Percentiles rank a stretch among this genome's conserved stretches.
Evolutionary conservation across 768 basidiomycete species (phyloP).

Genomic region (Pleurotus salmoneostramineus): DNA sequence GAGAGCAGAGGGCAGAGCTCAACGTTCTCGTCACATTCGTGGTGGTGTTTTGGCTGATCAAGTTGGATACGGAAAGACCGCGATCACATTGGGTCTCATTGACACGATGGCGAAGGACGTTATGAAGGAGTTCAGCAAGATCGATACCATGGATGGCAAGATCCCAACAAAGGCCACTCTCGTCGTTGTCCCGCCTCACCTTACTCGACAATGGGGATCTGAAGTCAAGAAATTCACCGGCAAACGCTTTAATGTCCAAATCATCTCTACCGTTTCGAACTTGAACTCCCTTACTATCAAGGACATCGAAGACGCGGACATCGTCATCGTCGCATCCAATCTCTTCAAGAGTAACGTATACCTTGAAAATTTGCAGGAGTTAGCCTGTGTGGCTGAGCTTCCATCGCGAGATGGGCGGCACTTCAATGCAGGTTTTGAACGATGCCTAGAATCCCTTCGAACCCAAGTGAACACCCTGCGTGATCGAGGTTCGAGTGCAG

Average conservation of each 20-base stretch:
- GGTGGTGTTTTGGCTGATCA: constrained; percentile 95
- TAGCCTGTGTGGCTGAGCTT: constrained; percentile 65
- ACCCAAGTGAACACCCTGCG: constrained; percentile 64
- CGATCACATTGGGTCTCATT: constrained; percentile 87
- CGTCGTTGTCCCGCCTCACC: constrained; percentile 84
- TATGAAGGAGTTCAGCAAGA: constrained; percentile 52
- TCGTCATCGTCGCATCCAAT: constrained; percentile 82
- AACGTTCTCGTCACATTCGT: constrained; percentile 67
- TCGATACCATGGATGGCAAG: constrained; percentile 51
- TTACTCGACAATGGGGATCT: constrained; percentile 85
- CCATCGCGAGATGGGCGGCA: constrained; percentile 83
- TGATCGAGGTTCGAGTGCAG: constrained; percentile 58
- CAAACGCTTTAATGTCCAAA: constrained; percentile 56
- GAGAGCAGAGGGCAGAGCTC: constrained; percentile 91
- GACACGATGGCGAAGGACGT: constrained; percentile 62
- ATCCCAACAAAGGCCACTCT: constrained; percentile 80
- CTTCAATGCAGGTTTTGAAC: constrained; percentile 80
- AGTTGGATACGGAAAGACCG: constrained; percentile 97
- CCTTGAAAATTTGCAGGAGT: constrained; percentile 66
- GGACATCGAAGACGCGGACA: constrained; percentile 75
- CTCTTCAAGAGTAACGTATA: constrained; percentile 81
- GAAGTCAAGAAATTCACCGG: constrained; percentile 82
- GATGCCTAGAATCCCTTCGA: constrained; percentile 49
- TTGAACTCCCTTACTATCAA: constrained; percentile 72
- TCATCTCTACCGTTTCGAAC: constrained; percentile 64